Evolutionary conservation across 2,329 filamentous ascomycete genomes (phyloP).

Genomic region (Cordyceps sp.): DNA sequence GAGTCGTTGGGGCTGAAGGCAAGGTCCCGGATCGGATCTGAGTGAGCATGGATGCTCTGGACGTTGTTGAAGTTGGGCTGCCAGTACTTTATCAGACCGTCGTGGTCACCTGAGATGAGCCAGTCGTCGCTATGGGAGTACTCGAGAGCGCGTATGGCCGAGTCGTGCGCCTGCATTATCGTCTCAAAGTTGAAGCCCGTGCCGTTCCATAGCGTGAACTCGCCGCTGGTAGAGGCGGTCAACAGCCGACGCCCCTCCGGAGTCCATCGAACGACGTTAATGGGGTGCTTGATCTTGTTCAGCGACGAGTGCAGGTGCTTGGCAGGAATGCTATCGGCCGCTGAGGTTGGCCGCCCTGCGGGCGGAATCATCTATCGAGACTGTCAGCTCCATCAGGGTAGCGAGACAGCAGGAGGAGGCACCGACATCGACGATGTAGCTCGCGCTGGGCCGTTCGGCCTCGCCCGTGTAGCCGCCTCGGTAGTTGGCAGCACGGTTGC

Average conservation of each 20-base stretch:
- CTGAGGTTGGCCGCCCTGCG: constrained; percentile 52
- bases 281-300: constrained; percentile 94
- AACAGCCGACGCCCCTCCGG: constrained; percentile 83
- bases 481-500: constrained; percentile 53
- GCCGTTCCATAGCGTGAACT: constrained; percentile 97
- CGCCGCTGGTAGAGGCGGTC: constrained; percentile 88
- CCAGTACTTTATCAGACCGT: constrained; percentile 95
- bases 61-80: constrained; percentile 99
- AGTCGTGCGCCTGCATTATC: constrained; percentile 95
- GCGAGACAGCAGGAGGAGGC: background rate
- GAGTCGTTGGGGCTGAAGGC: constrained; percentile 87
- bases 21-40: constrained; percentile 76
- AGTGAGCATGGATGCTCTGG: constrained; percentile 81
- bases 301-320: constrained; percentile 95
- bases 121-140: constrained; percentile 97
- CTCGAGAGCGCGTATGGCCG: constrained; percentile 62
- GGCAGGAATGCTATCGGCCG: constrained; percentile 80
- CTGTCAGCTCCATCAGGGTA: constrained; percentile 5
- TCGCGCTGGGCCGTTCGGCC: constrained; percentile 67
- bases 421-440: constrained; percentile 71
- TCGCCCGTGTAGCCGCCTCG: constrained; percentile 57
- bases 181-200: constrained; percentile 99
- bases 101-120: constrained; percentile 89
- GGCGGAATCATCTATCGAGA: constrained; percentile 65
- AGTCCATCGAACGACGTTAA: constrained; percentile 96